Evolutionary conservation across 768 basidiomycete genomes (phyloP).

Genomic region (Thelephora aurantiotincta): DNA sequence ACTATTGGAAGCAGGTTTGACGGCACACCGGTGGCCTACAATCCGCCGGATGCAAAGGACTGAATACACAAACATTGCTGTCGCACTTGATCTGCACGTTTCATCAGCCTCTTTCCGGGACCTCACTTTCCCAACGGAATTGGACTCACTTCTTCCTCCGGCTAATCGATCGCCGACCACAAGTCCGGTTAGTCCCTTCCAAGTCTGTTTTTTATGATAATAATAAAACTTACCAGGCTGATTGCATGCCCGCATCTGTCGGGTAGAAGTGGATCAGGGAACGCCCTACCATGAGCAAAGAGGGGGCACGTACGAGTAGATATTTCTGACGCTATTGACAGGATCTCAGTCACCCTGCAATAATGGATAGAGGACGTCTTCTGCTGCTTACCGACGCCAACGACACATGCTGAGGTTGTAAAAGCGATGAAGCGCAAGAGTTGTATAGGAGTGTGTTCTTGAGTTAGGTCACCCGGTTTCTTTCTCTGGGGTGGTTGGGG

Average conservation of each 20-base stretch:
- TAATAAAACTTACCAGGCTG: constrained; percentile 21
- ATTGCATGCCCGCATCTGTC: constrained; percentile 32
- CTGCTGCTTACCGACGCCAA: constrained; percentile 29
- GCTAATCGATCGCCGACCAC: constrained; percentile 12
- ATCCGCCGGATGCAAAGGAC: constrained; percentile 30
- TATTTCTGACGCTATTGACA: constrained; percentile 26
- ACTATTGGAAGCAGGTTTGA: constrained; percentile 37
- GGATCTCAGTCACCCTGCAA: background rate
- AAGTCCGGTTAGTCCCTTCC: constrained; percentile 1
- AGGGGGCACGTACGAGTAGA: constrained; percentile 17
- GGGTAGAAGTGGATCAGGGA: background rate
- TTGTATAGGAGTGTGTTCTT: background rate
- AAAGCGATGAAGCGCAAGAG: background rate
- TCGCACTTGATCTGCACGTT: constrained; percentile 32
- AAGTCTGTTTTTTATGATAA: too few relatives aligned
- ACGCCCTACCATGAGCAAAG: background rate
- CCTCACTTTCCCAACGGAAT: background rate
- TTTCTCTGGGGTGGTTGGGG: too few relatives aligned
- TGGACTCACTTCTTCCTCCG: constrained; percentile 21
- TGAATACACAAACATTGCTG: constrained; percentile 35
- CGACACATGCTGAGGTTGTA: constrained; percentile 29
- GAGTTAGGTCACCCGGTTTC: background rate
- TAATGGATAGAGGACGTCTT: constrained; percentile 11
- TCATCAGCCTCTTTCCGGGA: constrained; percentile 5
- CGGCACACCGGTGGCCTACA: constrained; percentile 30